Conservation (phyloP, 352 stramenopile species). For the Globisporangium rhizosaccharum region DNA sequence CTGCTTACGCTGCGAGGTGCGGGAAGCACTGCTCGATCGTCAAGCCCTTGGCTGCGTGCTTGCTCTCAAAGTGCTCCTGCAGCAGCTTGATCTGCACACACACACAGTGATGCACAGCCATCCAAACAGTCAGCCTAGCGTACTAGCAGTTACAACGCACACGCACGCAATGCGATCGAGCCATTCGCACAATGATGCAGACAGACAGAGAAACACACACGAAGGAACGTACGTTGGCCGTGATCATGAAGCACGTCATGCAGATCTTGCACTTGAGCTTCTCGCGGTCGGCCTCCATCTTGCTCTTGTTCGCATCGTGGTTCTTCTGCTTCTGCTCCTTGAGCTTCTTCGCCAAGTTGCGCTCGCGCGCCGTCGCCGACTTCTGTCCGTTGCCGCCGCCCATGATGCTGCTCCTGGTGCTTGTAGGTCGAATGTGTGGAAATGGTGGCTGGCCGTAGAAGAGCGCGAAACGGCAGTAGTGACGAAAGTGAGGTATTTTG, state of each 20-base stretch:
- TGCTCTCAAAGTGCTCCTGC: conserved; percentile 82
- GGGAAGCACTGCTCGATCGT: conserved; percentile 35
- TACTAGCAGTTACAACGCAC: too few relatives aligned
- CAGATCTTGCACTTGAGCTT: conserved; percentile 87
- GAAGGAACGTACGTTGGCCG: conserved; percentile 53
- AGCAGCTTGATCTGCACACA: conserved; percentile 42
- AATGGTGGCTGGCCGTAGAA: too few relatives aligned
- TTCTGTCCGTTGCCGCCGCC: conserved; percentile 83
- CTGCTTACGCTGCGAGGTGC: too few relatives aligned
- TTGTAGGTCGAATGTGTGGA: not conserved
- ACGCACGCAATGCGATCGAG: too few relatives aligned
- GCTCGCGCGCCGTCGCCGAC: conserved; percentile 69
- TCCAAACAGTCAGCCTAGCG: not conserved
- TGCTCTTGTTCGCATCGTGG: conserved; percentile 68
- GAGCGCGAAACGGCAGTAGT: too few relatives aligned
- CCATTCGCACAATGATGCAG: not conserved
- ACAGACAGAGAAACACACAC: not conserved
- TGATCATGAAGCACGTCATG: conserved; percentile 86
- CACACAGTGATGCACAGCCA: not conserved
- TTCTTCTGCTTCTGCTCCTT: conserved; percentile 81
- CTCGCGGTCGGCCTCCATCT: conserved; percentile 74
- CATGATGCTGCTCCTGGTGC: conserved; percentile 29
- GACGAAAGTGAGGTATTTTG: too few relatives aligned
- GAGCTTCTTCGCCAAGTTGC: conserved; percentile 82
- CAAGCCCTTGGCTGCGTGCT: conserved; percentile 69